phyloP scores from a whole-genome alignment of 306 rosid species.

The Corylus americana region DNA sequence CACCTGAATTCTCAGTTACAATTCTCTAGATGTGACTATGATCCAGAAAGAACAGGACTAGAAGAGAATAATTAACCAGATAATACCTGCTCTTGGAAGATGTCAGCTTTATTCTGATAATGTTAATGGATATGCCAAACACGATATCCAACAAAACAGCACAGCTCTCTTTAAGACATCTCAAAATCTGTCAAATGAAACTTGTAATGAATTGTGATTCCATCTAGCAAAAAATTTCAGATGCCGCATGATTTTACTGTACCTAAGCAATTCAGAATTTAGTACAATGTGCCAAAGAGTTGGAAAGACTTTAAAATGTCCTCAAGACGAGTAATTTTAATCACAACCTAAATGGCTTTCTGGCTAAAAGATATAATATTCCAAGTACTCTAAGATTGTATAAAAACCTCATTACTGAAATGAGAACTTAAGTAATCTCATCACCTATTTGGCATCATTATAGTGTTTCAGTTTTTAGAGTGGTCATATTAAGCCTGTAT shows the following conservation, averaged over 20 bases:
- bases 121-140: constrained; percentile 66
- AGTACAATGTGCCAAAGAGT: background rate
- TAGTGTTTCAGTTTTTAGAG: background rate
- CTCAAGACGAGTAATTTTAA: background rate
- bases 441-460: background rate
- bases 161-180: constrained; percentile 44
- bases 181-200: constrained; percentile 47
- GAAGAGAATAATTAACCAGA: constrained; percentile 15
- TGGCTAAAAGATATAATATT: background rate
- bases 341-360: background rate
- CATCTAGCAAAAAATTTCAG: background rate
- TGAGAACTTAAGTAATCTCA: background rate
- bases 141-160: constrained; percentile 54
- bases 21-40: constrained; percentile 10
- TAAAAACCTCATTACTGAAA: background rate
- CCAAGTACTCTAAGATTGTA: background rate
- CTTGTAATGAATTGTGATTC: constrained; percentile 6
- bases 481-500: background rate
- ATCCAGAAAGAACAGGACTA: constrained; percentile 18
- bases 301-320: background rate
- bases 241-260: background rate
- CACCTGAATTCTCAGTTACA: background rate
- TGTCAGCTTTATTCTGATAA: constrained; percentile 52
- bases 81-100: constrained; percentile 63
- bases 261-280: background rate